Evolutionary conservation across 257 asterid genomes (phyloP), one percentile per base, ranked within the genome.

Genomic region (Solanum chaucha): DNA sequence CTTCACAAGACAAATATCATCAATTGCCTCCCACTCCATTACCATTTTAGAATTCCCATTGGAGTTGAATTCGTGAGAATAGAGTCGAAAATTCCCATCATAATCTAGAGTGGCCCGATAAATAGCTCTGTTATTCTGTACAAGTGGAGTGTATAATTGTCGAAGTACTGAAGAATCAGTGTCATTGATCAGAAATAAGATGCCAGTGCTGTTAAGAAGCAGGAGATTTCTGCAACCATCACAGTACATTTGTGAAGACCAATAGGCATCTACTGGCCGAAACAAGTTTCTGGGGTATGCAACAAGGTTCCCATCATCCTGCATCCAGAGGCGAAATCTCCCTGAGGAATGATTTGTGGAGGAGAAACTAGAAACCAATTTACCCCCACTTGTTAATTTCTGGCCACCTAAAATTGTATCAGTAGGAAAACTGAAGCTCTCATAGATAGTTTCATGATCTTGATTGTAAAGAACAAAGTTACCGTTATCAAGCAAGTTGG

Each of bases 391-490:
- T 28, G 55, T 3, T 35, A 89, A 84, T 26, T 8, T 17, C 87
- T 89, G 91, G 22, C 88, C 90, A 24, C 88, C 88, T 80, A 89
- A 86, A 13, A 87, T 87, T 1, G 90, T 87, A 48, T 89, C 88
- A 32, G 88, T 87, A 15, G 89, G 86, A 58, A 0, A 8, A 0
- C 12, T 10, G 84, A 87, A 89, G 72, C 87, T 87, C 51, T 85
- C 83, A 84, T 89, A 89, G 24, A 89, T 71, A 20, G 84, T 17
- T 11, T 36, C 8, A 2, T 22, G 17, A 72, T 44, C 44, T 17
- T 10, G 24, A 61, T 87, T 85, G 82, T 80, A 85, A 55, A 89
- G 85, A 5, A 87, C 87, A 72, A 89, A 80, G 77, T 87, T 89
- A 58, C 89, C 90, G 10, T 55, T 35, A 32, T 85, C 90, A 40